Conservation (phyloP, 768 basidiomycete genomes). For the Hygrocybe coccinea region DNA sequence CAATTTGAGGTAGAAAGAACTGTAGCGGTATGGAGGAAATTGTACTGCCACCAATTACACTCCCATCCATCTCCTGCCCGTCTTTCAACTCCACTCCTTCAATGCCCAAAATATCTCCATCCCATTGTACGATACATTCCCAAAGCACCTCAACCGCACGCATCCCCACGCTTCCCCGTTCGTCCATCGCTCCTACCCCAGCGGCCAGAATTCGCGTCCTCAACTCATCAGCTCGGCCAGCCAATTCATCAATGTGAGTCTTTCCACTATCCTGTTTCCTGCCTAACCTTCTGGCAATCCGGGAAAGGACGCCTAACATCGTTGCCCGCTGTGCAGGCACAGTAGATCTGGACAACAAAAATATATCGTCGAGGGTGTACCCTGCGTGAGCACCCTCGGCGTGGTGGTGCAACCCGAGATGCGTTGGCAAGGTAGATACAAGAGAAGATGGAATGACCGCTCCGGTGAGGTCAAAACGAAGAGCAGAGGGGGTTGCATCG, state of each 20-base stretch:
- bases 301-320: slow-evolving; percentile 70
- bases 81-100: slow-evolving; percentile 47
- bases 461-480: slow-evolving; percentile 77
- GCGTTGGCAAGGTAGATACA: slow-evolving; percentile 62
- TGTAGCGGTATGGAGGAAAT: slow-evolving; percentile 36
- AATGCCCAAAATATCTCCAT: slow-evolving; percentile 33
- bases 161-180: slow-evolving; percentile 61
- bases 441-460: slow-evolving; percentile 54
- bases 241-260: slow-evolving; percentile 34
- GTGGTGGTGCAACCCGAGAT: slow-evolving; percentile 89
- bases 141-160: slow-evolving; percentile 69
- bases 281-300: slow-evolving; percentile 43
- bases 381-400: slow-evolving; percentile 75
- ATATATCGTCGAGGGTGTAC: slow-evolving; percentile 83
- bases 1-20: slow-evolving; percentile 50
- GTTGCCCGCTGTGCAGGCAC: slow-evolving; percentile 78
- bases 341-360: slow-evolving; percentile 72
- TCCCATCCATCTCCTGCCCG: slow-evolving; percentile 1
- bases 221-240: slow-evolving; percentile 42
- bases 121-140: slow-evolving; percentile 70
- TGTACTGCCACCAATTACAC: slow-evolving; percentile 1
- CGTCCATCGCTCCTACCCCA: slow-evolving; percentile 60
- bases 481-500: slow-evolving; percentile 34
- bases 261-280: slow-evolving; percentile 29
- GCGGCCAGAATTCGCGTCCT: slow-evolving; percentile 62